A percentile compares a stretch with the other conserved stretches of the same genome.
Evolutionary conservation across 176 grass and related monocot species (phyloP).

Genomic region (Musa troglodytarum): DNA sequence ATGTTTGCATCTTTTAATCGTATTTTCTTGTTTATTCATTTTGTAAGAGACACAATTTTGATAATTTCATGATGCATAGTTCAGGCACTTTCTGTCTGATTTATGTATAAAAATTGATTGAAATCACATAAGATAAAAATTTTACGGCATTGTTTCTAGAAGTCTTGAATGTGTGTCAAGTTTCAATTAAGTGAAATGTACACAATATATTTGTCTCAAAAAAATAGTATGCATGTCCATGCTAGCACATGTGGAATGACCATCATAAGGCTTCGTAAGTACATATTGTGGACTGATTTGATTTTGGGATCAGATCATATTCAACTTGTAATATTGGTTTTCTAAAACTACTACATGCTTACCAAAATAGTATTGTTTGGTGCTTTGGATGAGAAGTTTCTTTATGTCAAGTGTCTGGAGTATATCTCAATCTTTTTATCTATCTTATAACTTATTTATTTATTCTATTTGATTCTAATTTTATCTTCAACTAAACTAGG

Average conservation of each 20-base stretch:
- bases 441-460: too few relatives aligned
- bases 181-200: background rate
- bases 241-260: too few relatives aligned
- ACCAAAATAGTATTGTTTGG: background rate
- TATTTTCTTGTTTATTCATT: background rate
- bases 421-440: too few relatives aligned
- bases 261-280: background rate
- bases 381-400: background rate
- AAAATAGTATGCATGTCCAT: too few relatives aligned
- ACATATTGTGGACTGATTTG: background rate
- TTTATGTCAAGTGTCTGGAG: too few relatives aligned
- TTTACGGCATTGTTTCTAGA: background rate
- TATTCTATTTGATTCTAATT: too few relatives aligned
- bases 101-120: background rate
- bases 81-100: background rate
- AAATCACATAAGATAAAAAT: background rate
- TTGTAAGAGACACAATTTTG: background rate
- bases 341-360: too few relatives aligned
- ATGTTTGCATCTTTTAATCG: background rate
- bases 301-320: background rate
- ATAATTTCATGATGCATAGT: background rate
- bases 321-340: background rate
- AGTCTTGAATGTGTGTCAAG: background rate
- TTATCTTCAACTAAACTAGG: too few relatives aligned
- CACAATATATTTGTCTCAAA: too few relatives aligned